Evolutionary conservation across 2,329 filamentous ascomycete genomes (phyloP), one percentile per base, ranked within the genome.

Genomic region (Orbilia oligospora): DNA sequence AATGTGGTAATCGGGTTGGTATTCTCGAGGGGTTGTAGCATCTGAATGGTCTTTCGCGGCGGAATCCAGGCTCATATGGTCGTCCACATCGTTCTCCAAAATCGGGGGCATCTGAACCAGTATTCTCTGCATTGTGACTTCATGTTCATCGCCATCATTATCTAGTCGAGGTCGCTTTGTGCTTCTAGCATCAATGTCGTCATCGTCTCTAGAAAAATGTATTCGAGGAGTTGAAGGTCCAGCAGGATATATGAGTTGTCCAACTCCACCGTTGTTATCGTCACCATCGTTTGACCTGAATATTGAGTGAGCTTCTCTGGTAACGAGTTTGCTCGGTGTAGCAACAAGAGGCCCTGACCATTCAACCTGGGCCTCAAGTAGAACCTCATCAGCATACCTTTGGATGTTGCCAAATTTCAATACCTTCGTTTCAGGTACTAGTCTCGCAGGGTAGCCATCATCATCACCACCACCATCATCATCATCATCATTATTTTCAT

Each of bases 381-480:
- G 1, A 10, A n/a, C 30, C 8, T 24, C 63, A 12, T 24, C 44
- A 5, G 0, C 18, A 53, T 51, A 53, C 16, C 14, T n/a, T 12
- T 44, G 33, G 5, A 76, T 16, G 38, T 33, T n/a, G 0, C 71
- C 71, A 27, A 69, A 76, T n/a, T 64, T 51, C 3, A 64, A 6
- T n/a, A 76, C 46, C 14, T 20, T 69, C 1, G 65, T 76, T 20
- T 76, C 53, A 8, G 71, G 63, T 16, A 48, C 49, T 14, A 14
- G 16, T 18, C 22, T 24, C 9, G 36, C 0, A 22, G 10, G 18
- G 18, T 27, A 27, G 53, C 24, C 27, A 14, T 58, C 27, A 10
- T 56, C 22, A 1, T 27, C 53, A n/a, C n/a, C n/a, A n/a, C n/a
- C n/a, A n/a, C n/a, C n/a, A n/a, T n/a, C n/a, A n/a, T n/a, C n/a